Evolutionary conservation across 345 rosid genomes (phyloP), one percentile per base, ranked within the genome.

Genomic region (Litchi chinensis): DNA sequence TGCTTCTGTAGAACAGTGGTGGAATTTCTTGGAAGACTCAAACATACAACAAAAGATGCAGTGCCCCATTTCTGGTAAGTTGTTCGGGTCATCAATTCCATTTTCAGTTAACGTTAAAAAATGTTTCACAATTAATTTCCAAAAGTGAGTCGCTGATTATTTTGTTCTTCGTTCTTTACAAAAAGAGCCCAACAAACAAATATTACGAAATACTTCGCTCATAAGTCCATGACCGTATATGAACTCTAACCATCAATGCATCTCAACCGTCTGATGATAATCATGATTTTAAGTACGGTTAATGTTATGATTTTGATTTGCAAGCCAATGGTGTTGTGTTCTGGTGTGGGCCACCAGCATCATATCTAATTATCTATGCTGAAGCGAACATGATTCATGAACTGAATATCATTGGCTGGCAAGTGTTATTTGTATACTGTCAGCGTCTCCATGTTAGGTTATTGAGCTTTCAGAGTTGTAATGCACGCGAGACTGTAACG

Each of bases 21-120:
- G 77, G 73, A 71, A 80, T 76, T 70, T 76, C 43, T 65, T 7
- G 69, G 64, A n/a, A 71, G 59, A 0, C 73, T 66, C 65, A 65
- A 44, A 13, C 52, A 26, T 11, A 48, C 10, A 32, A 18, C 5
- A 66, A 22, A 62, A 22, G 16, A 15, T 2, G 39, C 59, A 50
- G 15, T 63, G 50, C 10, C 63, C 63, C 40, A 62, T 76, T 76
- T 81, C 65, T 66, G 64, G 65, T 54, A 65, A 52, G 60, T 76
- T 65, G 41, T 37, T 54, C 7, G 19, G 44, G 32, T 24, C 54
- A 65, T 66, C 56, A 5, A 5, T 68, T 48, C 79, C 41, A 71
- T 65, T 43, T 80, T 71, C 75, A 70, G 76, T 52, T 16, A 40
- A 64, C 39, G 64, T 67, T 73, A 37, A 66, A 50, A 50, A 56